Evolutionary conservation across 2,329 filamentous ascomycete species (phyloP).

Genomic region (Pseudovirgaria hyperparasitica): DNA sequence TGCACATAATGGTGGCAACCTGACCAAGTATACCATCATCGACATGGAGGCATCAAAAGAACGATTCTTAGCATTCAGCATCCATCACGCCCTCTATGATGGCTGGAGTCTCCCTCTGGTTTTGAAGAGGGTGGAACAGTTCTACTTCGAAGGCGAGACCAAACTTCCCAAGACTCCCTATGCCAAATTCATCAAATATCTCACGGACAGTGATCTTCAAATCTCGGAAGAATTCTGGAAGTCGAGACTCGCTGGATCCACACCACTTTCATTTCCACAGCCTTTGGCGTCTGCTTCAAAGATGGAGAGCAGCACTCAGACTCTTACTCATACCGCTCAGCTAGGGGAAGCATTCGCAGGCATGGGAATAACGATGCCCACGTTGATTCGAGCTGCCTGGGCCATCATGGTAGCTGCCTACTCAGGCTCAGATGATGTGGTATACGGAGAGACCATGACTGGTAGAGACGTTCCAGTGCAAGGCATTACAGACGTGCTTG

Average conservation of each 20-base stretch:
- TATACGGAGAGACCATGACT: conserved; percentile 22
- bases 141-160: conserved; percentile 11
- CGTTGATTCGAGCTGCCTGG: conserved; percentile 20
- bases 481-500: conserved; percentile 21
- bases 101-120: conserved; percentile 22
- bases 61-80: conserved; percentile 23
- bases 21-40: conserved; percentile 17
- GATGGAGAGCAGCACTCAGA: conserved; percentile 12
- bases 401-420: conserved; percentile 16
- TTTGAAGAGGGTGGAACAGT: conserved; percentile 17
- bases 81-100: conserved; percentile 30
- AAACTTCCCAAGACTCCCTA: conserved; percentile 13
- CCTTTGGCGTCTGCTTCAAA: conserved; percentile 11
- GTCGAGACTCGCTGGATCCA: conserved; percentile 13
- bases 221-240: conserved; percentile 22
- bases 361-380: conserved; percentile 18
- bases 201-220: conserved; percentile 10
- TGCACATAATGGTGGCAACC: conserved; percentile 11
- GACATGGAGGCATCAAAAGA: conserved; percentile 5
- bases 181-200: conserved; percentile 20
- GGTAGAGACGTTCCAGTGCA: conserved; percentile 21
- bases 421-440: conserved; percentile 15
- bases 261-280: conserved; percentile 21
- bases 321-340: conserved; percentile 13
- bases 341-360: conserved; percentile 11